A percentile compares a stretch with the other conserved stretches of the same genome.
phyloP scores from a whole-genome alignment of 768 basidiomycete species.

The Hericium coralloides region DNA sequence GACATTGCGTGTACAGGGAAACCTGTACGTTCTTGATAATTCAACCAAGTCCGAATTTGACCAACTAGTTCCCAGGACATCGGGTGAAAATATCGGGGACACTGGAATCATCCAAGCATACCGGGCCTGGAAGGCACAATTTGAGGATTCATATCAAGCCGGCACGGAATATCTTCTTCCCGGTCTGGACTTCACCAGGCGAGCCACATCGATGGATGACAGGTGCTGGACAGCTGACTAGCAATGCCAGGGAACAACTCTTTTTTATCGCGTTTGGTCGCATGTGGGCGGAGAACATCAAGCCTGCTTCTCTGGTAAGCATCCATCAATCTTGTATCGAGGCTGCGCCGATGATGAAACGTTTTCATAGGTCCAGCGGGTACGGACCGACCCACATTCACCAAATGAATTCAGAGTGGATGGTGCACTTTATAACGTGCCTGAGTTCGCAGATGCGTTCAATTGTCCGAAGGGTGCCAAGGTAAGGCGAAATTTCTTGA shows the following conservation, averaged over 20 bases:
- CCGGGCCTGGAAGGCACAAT: constrained; percentile 85
- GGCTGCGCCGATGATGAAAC: neutral
- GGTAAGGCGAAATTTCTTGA: constrained; percentile 33
- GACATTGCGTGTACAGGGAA: constrained; percentile 40
- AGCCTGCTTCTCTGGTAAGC: constrained; percentile 66
- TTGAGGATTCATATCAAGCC: constrained; percentile 41
- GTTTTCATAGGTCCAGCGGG: constrained; percentile 49
- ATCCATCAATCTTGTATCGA: neutral
- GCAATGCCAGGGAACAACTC: constrained; percentile 62
- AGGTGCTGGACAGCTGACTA: neutral
- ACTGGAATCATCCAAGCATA: constrained; percentile 78
- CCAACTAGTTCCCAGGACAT: constrained; percentile 43
- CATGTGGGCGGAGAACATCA: constrained; percentile 81
- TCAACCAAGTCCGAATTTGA: neutral
- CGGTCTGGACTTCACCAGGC: constrained; percentile 71
- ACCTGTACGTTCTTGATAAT: constrained; percentile 41
- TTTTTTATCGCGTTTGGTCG: constrained; percentile 90
- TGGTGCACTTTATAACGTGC: constrained; percentile 81
- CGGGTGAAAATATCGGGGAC: constrained; percentile 90
- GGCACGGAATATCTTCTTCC: constrained; percentile 72
- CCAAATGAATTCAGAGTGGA: constrained; percentile 73
- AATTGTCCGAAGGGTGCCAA: constrained; percentile 69
- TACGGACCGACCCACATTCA: constrained; percentile 86
- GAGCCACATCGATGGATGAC: constrained; percentile 6
- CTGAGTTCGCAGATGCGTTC: constrained; percentile 84